Base-by-base conservation (phyloP, 2,329 filamentous ascomycete genomes). In the Colletotrichum sp. region DNA sequence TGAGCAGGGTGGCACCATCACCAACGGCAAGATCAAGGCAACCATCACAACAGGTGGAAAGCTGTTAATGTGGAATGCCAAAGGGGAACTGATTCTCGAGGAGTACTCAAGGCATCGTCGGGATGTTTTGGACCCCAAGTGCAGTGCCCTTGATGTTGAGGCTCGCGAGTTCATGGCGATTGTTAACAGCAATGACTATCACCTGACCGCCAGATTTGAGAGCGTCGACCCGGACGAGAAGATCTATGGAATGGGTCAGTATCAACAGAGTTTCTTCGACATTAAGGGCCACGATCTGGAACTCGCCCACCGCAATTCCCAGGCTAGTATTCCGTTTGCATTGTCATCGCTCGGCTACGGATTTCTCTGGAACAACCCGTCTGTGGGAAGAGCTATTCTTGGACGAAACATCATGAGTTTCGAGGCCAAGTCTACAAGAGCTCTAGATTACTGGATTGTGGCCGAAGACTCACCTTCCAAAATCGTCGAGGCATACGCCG, bases 191-290 rank as follows among this genome's bases (percentile, higher is more conserved):
- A 86, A 87, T 71, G 71, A 75, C 72, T 92, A 90, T 79, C 87
- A 90, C 65, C 83, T 92, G 12, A 92, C 90, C 2, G 84, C 88
- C 71, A 85, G 91, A 1, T 87, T 93, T 59, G 91, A 93, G 79
- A 89, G 88, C 6, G 80, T 90, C 77, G 79, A 88, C 70, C 82
- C 83, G 0, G 84, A 88, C 32, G 91, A 93, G 81, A 90, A 88
- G 80, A 89, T 93, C 15, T 93, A 87, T 78, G 91, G 91, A 16
- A 93, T 93, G 91, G 91, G 91, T 0, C 91, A 93, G 82, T 93
- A 93, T 77, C 91, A 93, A 80, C 91, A 93, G 78, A 88, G 89
- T 0, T 87, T 86, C 64, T 83, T 93, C 22, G 87, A 93, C 79
- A 85, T 93, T 64, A 93, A 92, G 79, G 91, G 91, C 0, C 80